A percentile compares a stretch with the other conserved stretches of the same genome.
phyloP scores from a whole-genome alignment of 805 yeast genomes.

The Wickerhamomyces hampshirensis region DNA sequence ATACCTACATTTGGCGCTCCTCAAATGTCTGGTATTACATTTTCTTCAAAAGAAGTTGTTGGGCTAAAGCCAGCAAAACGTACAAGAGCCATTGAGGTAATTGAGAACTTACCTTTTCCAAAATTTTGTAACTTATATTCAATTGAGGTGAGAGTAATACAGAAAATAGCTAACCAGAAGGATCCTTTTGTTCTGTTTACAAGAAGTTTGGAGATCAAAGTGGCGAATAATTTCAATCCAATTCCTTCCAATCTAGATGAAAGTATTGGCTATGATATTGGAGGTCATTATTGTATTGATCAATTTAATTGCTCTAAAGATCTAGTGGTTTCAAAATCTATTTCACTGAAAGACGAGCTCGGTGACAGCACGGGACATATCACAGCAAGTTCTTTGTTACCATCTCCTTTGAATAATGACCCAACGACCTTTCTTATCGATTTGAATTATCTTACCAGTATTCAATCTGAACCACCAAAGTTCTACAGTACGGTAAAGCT shows the following conservation, averaged over 20 bases:
- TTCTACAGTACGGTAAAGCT: slow-evolving; percentile 3
- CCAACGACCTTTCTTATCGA: slow-evolving; percentile 8
- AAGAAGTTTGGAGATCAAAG: slow-evolving; percentile 17
- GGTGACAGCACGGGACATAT: slow-evolving; percentile 6
- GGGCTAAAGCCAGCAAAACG: slow-evolving; percentile 9
- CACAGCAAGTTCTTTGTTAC: slow-evolving; percentile 9
- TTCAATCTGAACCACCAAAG: slow-evolving; percentile 1
- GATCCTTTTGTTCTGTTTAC: slow-evolving; percentile 15
- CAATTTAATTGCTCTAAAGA: slow-evolving; percentile 11
- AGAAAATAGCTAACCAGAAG: slow-evolving; percentile 9
- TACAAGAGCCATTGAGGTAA: slow-evolving; percentile 1
- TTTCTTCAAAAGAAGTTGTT: slow-evolving; percentile 13
- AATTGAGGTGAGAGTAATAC: slow-evolving; percentile 13
- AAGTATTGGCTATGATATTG: slow-evolving; percentile 7
- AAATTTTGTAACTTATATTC: slow-evolving; percentile 14
- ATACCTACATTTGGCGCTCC: slow-evolving; percentile 18
- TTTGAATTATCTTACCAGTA: slow-evolving; percentile 8
- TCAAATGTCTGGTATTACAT: slow-evolving; percentile 13
- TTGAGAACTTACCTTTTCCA: slow-evolving; percentile 4
- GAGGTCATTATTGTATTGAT: slow-evolving; percentile 9
- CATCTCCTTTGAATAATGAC: slow-evolving; percentile 6
- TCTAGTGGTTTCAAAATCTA: slow-evolving; percentile 11
- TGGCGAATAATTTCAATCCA: slow-evolving; percentile 2
- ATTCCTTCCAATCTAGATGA: slow-evolving; percentile 10
- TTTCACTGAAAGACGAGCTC: slow-evolving; percentile 4